Base-by-base conservation (phyloP, 352 stramenopile genomes). In the Phytopythium helicoides region DNA sequence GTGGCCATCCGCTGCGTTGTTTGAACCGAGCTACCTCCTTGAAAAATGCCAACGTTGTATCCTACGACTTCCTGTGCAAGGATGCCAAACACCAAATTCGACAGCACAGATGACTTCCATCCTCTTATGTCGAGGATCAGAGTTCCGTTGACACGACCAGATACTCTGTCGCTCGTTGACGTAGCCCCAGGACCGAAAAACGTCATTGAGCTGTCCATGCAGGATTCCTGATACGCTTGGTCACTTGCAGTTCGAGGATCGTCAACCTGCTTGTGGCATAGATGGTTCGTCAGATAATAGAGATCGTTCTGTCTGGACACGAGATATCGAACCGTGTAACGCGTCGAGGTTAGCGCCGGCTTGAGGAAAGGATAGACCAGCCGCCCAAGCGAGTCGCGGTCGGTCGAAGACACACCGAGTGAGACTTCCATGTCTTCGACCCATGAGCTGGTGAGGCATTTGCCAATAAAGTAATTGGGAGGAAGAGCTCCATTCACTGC, bases 91-190 rank as follows among this genome's bases (percentile, higher is more conserved):
- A 87, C 54, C 25, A 68, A 40, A 0, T 61, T 69, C 4, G 57
- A 47, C 0, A 86, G 58, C 16, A 40, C 58, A 37, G 86, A 71
- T 3, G 76, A 64, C 11, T 54, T 60, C 71, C 79, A 86, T 40
- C 62, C 58, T 12, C 47, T 68, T 6, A 76, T 26, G 33, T 71
- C 60, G 10, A 76, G 8, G 9, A 76, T 48, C 22, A 76, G 46
- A 1, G 60, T 63, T 10, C 64, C 60, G n/a, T 62, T 33, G 46
- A 59, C 40, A 21, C 39, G 5, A 59, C 65, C 6, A 18, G 46
- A 23, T 42, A 47, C 56, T 1, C 25, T 40, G 6, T 62, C 56
- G 5, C 9, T 9, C 9, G 28, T 9, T 3, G 56, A 21, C 15
- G 55, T 36, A 1, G 62, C 45, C 3, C 55, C 48, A 10, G 51